These are phyloP conservation scores for Nelumbo lutea DNA, from an alignment of 164 flowering plant species.

Conservation along the genomic window DNA sequence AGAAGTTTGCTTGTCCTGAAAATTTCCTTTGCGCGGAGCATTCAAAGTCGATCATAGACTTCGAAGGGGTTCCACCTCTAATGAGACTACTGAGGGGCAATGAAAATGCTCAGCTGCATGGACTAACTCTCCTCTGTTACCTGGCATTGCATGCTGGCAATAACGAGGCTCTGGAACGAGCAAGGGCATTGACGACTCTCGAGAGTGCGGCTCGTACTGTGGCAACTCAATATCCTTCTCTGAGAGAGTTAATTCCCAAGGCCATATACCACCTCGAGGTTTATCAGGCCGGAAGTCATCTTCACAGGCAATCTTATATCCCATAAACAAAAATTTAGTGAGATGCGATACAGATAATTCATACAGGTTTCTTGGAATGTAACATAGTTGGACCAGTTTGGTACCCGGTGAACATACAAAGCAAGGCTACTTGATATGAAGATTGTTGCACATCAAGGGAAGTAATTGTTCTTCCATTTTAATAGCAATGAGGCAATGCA, in stretches of 20 bases:
- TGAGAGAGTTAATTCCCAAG: constrained; percentile 50
- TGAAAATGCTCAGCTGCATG: constrained; percentile 42
- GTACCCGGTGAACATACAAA: background rate
- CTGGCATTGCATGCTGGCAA: constrained; percentile 57
- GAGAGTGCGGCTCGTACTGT: constrained; percentile 41
- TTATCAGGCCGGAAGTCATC: constrained; percentile 48
- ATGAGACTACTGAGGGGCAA: constrained; percentile 45
- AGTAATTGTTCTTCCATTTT: background rate
- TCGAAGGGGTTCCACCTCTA: constrained; percentile 46
- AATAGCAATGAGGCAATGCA: constrained; percentile 3
- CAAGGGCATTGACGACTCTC: constrained; percentile 45
- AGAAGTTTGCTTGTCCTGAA: constrained; percentile 54
- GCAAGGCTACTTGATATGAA: background rate
- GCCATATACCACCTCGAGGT: constrained; percentile 60
- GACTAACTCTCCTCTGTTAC: constrained; percentile 59
- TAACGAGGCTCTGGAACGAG: constrained; percentile 52
- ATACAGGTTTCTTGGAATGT: constrained; percentile 1
- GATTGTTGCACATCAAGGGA: background rate
- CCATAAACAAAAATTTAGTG: constrained; percentile 9
- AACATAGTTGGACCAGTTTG: background rate
- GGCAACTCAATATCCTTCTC: constrained; percentile 41
- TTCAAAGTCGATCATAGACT: constrained; percentile 63
- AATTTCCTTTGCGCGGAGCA: constrained; percentile 58
- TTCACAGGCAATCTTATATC: constrained; percentile 29
- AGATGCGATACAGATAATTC: background rate